Evolutionary conservation across 2,329 filamentous ascomycete species (phyloP).

Genomic region (Aureobasidium sp.): DNA sequence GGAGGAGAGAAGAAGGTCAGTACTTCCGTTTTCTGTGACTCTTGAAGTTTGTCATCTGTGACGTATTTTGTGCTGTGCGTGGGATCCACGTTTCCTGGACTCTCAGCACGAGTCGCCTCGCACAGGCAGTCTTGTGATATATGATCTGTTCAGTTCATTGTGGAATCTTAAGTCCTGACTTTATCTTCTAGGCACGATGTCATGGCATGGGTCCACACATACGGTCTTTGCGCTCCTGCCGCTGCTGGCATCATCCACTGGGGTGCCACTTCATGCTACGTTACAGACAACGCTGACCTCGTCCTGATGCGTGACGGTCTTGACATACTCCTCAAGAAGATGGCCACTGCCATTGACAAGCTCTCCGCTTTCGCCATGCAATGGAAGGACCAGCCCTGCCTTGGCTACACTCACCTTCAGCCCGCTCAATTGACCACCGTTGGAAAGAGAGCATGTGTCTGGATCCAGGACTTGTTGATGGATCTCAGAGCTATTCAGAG

Average conservation of each 20-base stretch:
- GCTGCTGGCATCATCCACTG: conserved; percentile 79
- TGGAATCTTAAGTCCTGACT: not conserved
- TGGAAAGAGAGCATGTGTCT: conserved; percentile 61
- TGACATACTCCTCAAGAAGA: conserved; percentile 66
- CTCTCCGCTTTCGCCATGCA: conserved; percentile 63
- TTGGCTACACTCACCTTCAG: conserved; percentile 71
- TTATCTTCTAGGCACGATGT: conserved; percentile 29
- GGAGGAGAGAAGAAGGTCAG: conserved; percentile 34
- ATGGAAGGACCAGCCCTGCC: conserved; percentile 63
- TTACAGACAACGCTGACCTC: conserved; percentile 69
- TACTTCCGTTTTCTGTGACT: not conserved
- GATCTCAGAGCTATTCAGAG: conserved; percentile 67
- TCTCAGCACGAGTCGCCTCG: not conserved
- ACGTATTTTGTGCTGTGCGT: not conserved
- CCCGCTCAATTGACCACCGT: conserved; percentile 50
- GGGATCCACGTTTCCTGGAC: not conserved
- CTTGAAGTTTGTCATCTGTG: not conserved
- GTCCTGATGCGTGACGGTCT: conserved; percentile 69
- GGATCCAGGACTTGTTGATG: conserved; percentile 68
- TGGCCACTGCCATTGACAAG: conserved; percentile 71
- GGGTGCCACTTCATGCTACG: conserved; percentile 56
- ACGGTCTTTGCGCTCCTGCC: conserved; percentile 62
- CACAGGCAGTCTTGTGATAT: not conserved
- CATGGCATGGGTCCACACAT: conserved; percentile 54
- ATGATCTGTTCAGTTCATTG: not conserved